phyloP scores from a whole-genome alignment of 1,139 yeast genomes.

The Geotrichum carabidarum region DNA sequence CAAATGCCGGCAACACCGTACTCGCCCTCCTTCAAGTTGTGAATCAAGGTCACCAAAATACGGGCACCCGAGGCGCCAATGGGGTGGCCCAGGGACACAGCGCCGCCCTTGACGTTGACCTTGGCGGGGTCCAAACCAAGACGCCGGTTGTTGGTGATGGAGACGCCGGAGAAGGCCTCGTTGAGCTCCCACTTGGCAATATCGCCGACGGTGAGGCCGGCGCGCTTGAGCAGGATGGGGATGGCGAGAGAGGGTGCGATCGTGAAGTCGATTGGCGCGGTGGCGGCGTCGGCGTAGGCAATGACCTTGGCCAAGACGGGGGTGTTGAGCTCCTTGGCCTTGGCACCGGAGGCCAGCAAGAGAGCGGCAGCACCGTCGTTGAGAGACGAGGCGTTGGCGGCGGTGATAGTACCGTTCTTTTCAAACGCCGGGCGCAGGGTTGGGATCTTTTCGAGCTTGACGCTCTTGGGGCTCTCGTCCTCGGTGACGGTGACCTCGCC shows the following conservation, averaged over 20 bases:
- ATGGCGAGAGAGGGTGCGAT: conserved; percentile 88
- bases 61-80: conserved; percentile 95
- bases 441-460: conserved; percentile 64
- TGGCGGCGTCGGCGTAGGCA: conserved; percentile 96
- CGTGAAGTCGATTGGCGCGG: conserved; percentile 84
- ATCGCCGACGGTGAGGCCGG: conserved; percentile 47
- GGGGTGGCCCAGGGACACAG: conserved; percentile 94
- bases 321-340: conserved; percentile 67
- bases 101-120: conserved; percentile 90
- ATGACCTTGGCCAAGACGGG: conserved; percentile 59
- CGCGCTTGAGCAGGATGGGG: conserved; percentile 69
- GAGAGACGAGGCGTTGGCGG: conserved; percentile 86
- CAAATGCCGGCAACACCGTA: conserved; percentile 90
- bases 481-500: conserved; percentile 45
- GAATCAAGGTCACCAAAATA: conserved; percentile 72
- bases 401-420: conserved; percentile 89
- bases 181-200: conserved; percentile 75
- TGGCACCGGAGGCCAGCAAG: conserved; percentile 68
- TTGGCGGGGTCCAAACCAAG: conserved; percentile 60
- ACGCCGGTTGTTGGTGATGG: conserved; percentile 73
- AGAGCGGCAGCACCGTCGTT: conserved; percentile 96
- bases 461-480: conserved; percentile 65
- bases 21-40: conserved; percentile 75
- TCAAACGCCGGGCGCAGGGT: conserved; percentile 83
- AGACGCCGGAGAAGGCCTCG: conserved; percentile 92